Base-by-base conservation (phyloP, 2,329 filamentous ascomycete species). In the Fusarium mundagurra region DNA sequence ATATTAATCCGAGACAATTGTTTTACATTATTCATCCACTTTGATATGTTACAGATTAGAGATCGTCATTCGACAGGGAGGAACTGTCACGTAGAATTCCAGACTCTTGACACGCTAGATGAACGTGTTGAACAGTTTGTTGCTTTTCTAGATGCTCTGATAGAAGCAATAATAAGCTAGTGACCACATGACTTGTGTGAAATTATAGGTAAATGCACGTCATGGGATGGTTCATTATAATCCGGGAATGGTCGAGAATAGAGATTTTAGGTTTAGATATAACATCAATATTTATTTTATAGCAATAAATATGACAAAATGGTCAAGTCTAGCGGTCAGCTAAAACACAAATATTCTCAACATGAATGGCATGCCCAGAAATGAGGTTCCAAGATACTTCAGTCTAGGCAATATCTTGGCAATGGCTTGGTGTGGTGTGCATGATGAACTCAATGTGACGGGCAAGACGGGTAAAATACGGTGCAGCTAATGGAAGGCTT, bases 1-100 rank as follows among this genome's bases (percentile, higher is more conserved):
- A 44, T 70, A 70, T 70, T 70, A 55, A 58, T 60, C 41, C 34
- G 39, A 70, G 60, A 66, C 67, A 70, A 48, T 54, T 34, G 43
- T 55, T 69, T 62, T 68, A 48, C 34, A 11, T 39, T 43, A 17
- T 54, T 50, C 36, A 50, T 58, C 38, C 31, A 61, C 45, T 12
- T 51, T 50, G 27, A 17, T 14, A 27, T 59, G 55, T 44, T 34
- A 44, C 24, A 57, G 31, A 16, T 20, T 29, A 31, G 10, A 45
- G 31, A 34, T 27, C 29, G 39, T 34, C 43, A 8, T 53, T 51
- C 22, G 18, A 65, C 24, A 63, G 45, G 53, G 24, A 39, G 31
- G 18, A 47, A 16, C 48, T 53, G 45, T 22, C 27, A 44, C 36
- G 47, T 29, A 50, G 3, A 51, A 59, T 59, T 59, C 55, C 33